Base-by-base conservation (phyloP, 78 protist species). In the Anaeramoeba flamelloides region DNA sequence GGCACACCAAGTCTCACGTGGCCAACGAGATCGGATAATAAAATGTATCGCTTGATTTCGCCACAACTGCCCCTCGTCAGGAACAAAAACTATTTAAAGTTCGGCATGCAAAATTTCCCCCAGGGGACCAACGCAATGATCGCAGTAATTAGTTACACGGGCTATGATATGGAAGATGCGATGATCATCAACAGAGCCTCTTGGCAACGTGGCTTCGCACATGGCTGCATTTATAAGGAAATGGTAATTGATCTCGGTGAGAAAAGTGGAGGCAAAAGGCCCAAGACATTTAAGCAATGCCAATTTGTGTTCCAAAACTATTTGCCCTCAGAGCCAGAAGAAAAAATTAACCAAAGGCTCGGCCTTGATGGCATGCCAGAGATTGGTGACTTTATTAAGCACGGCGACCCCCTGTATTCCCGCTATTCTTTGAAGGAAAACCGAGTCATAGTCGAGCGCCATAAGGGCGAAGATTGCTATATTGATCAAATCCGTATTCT, bases 81-180 rank as follows among this genome's bases (percentile, higher is more conserved):
- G 33, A 90, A 81, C 74, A 3, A 22, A 36, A 1, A 1, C n/a
- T n/a, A n/a, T n/a, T n/a, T n/a, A n/a, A 53, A 79, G 31, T 93
- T 87, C 83, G 41, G 38, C 69, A 0, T 92, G 39, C 93, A 95
- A 84, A 88, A 91, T 74, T 95, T 89, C 86, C 95, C 98, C n/a
- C 40, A 2, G 34, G 99, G 99, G 41, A 77, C 84, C n/a, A 97
- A 97, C 78, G 99, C 97, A 74, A 82, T 92, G 30, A 92, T 97
- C 30, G 98, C 98, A 0, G 96, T 97, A 4, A 77, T 95, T 36
- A 84, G 98, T 30, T 94, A 96, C 91, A 97, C 99, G 2, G 99
- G 98, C 30, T 90, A 88, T 86, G 90, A 86, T 39, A 89, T 90
- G 92, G 93, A 90, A 39, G 93, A 90, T 53, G 93, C 94, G 36